Evolutionary conservation across 805 yeast species (phyloP).

Genomic region (Candida takata): DNA sequence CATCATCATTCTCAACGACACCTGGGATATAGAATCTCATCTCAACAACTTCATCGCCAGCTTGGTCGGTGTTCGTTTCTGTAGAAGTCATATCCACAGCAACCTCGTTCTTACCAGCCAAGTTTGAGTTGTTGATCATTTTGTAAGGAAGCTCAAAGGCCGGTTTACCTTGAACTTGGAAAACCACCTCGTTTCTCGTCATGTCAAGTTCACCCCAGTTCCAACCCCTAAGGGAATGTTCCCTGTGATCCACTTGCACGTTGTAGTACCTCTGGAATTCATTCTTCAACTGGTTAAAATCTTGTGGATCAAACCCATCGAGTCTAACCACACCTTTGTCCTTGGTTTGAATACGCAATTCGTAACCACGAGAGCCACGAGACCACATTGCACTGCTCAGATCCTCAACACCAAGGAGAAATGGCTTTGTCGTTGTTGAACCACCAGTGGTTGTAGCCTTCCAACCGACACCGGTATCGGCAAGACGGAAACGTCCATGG

Average conservation of each 20-base stretch:
- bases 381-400: slow-evolving; percentile 81
- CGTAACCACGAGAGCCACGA: slow-evolving; percentile 88
- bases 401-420: slow-evolving; percentile 81
- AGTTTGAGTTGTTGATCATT: slow-evolving; percentile 74
- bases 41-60: slow-evolving; percentile 96
- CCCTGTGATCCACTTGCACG: slow-evolving; percentile 70
- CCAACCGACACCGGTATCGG: slow-evolving; percentile 98
- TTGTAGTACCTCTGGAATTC: slow-evolving; percentile 75
- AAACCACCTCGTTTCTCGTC: slow-evolving; percentile 85
- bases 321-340: slow-evolving; percentile 78
- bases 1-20: slow-evolving; percentile 39
- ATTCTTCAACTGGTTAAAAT: slow-evolving; percentile 71
- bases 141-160: slow-evolving; percentile 85
- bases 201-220: slow-evolving; percentile 96
- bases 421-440: slow-evolving; percentile 56
- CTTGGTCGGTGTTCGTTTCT: slow-evolving; percentile 44
- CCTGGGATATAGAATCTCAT: slow-evolving; percentile 93
- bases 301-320: slow-evolving; percentile 89
- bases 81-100: slow-evolving; percentile 75
- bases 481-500: slow-evolving; percentile 87
- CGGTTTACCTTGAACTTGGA: slow-evolving; percentile 82
- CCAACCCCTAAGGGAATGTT: slow-evolving; percentile 97
- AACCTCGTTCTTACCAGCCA: slow-evolving; percentile 90
- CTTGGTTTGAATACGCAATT: slow-evolving; percentile 82
- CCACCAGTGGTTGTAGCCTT: slow-evolving; percentile 54